Conservation (phyloP, 2,329 filamentous ascomycete genomes). For the Trichophyton schoenleinii region DNA sequence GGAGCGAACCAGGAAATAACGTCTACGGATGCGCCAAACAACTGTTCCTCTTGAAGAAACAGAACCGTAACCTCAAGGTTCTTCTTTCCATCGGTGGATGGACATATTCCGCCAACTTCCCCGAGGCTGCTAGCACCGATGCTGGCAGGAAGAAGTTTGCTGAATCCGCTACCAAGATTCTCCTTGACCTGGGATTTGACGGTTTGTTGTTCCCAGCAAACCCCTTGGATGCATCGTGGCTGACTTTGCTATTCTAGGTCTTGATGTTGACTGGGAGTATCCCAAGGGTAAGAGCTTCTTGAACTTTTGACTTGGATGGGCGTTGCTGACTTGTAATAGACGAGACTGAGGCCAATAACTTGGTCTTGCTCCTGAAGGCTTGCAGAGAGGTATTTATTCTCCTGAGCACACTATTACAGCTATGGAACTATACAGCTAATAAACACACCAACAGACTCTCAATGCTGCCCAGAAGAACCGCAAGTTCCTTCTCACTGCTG, state of each 20-base stretch:
- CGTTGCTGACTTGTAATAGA: constrained; percentile 19
- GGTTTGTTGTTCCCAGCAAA: constrained; percentile 17
- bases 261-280: constrained; percentile 40
- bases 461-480: constrained; percentile 17
- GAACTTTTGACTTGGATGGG: background rate
- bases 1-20: constrained; percentile 57
- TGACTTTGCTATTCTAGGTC: constrained; percentile 16
- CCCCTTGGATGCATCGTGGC: background rate
- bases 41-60: constrained; percentile 61
- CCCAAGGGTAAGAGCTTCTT: constrained; percentile 23
- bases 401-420: background rate
- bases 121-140: constrained; percentile 50
- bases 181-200: constrained; percentile 67
- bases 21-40: constrained; percentile 69
- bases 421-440: background rate
- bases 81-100: constrained; percentile 75
- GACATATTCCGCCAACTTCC: constrained; percentile 69
- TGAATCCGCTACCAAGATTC: constrained; percentile 55
- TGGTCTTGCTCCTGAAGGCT: constrained; percentile 32
- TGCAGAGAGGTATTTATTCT: constrained; percentile 26
- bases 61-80: constrained; percentile 61
- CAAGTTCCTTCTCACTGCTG: constrained; percentile 39
- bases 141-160: constrained; percentile 55
- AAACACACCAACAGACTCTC: background rate
- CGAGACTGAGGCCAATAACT: constrained; percentile 31